Percentiles rank a stretch among this genome's conserved stretches.
These are phyloP conservation scores for Eutrema yunnanense DNA, from an alignment of 345 rosid genomes.

Conservation along the genomic window DNA sequence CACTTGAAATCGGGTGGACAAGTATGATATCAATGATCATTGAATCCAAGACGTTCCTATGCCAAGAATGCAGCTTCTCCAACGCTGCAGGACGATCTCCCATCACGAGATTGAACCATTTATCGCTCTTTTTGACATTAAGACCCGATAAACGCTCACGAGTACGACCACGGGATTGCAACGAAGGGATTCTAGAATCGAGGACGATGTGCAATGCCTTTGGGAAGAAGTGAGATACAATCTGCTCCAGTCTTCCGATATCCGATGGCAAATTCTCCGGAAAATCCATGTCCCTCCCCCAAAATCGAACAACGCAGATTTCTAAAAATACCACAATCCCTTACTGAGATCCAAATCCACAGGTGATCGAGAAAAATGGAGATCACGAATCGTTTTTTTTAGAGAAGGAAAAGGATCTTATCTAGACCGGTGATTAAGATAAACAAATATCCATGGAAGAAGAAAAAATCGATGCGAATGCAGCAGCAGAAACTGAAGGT, in stretches of 20 bases:
- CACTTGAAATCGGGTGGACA: constrained; percentile 39
- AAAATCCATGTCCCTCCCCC: constrained; percentile 33
- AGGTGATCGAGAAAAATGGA: not conserved
- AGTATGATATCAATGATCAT: constrained; percentile 82
- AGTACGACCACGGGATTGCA: constrained; percentile 39
- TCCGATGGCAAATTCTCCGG: constrained; percentile 33
- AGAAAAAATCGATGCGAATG: not conserved
- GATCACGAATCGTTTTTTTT: not conserved
- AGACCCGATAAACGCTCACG: constrained; percentile 32
- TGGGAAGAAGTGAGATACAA: constrained; percentile 65
- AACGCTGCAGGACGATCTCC: constrained; percentile 77
- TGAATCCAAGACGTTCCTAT: constrained; percentile 59
- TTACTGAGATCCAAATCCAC: not conserved
- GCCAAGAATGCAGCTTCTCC: constrained; percentile 72
- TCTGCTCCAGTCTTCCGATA: constrained; percentile 56
- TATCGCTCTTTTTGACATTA: constrained; percentile 62
- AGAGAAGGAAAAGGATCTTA: not conserved
- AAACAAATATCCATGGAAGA: not conserved
- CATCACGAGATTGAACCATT: constrained; percentile 82
- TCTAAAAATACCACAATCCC: not conserved
- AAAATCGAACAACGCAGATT: not conserved
- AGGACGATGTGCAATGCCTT: constrained; percentile 75
- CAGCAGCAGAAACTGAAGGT: constrained; percentile 11
- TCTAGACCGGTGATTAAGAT: not conserved
- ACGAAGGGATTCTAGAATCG: constrained; percentile 73